Conservation (phyloP, 495 filamentous ascomycete species). For the Hypomontagnella submonticulosa region DNA sequence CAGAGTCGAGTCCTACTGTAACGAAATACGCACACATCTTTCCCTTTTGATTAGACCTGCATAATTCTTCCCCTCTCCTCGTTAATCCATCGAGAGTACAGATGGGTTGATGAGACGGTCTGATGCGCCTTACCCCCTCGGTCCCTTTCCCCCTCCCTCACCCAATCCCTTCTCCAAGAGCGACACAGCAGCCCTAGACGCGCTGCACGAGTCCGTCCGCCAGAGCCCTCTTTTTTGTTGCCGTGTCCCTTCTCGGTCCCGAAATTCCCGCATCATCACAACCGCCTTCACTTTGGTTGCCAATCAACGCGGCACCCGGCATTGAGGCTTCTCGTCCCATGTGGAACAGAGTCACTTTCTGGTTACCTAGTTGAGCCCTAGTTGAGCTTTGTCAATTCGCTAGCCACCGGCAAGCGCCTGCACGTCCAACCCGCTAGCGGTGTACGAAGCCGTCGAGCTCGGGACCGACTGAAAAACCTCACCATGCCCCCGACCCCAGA, state of each 20-base stretch:
- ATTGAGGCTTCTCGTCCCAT: constrained; percentile 41
- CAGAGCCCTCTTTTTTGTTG: constrained; percentile 16
- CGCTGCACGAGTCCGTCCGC: constrained; percentile 36
- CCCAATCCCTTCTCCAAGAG: constrained; percentile 17
- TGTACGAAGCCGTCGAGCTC: constrained; percentile 40
- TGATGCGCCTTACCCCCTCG: constrained; percentile 14
- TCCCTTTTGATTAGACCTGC: constrained; percentile 41
- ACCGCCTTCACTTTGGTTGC: constrained; percentile 27
- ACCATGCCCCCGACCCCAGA: constrained; percentile 50
- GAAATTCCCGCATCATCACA: constrained; percentile 42
- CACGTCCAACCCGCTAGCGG: constrained; percentile 32
- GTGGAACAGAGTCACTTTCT: constrained; percentile 40
- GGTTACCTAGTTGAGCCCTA: constrained; percentile 40
- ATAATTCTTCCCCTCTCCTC: constrained; percentile 19
- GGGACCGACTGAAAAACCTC: constrained; percentile 45
- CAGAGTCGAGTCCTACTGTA: constrained; percentile 19
- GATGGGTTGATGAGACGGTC: constrained; percentile 34
- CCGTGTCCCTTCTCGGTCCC: constrained; percentile 39
- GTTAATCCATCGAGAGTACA: constrained; percentile 1
- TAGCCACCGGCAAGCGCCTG: constrained; percentile 26
- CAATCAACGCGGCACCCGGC: constrained; percentile 40
- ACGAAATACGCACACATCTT: constrained; percentile 27
- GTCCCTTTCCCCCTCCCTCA: constrained; percentile 12
- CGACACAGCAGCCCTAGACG: constrained; percentile 37
- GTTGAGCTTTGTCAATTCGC: constrained; percentile 34